phyloP scores from a whole-genome alignment of 805 yeast genomes.

The Saccharomycopsis microspora region DNA sequence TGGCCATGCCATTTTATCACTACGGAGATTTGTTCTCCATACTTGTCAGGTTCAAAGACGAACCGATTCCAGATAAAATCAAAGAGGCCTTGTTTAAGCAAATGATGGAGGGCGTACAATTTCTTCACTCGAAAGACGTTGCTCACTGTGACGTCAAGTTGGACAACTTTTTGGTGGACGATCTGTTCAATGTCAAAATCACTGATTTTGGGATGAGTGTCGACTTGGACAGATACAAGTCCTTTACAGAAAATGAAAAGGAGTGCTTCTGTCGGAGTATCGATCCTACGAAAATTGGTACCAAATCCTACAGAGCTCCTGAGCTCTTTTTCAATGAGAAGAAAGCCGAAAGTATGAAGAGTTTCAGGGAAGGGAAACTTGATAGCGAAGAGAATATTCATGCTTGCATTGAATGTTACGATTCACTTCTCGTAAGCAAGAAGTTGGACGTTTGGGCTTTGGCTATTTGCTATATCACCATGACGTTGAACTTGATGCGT shows the following conservation, averaged over 20 bases:
- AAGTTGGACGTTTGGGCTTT: slow-evolving; percentile 14
- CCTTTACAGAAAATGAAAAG: background rate
- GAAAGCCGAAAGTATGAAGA: slow-evolving; percentile 1
- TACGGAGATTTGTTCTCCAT: slow-evolving; percentile 14
- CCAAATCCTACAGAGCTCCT: slow-evolving; percentile 15
- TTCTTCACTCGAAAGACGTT: slow-evolving; percentile 55
- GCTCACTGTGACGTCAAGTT: slow-evolving; percentile 89
- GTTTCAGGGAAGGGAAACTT: background rate
- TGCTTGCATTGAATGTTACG: background rate
- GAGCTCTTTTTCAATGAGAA: slow-evolving; percentile 11
- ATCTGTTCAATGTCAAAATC: slow-evolving; percentile 75
- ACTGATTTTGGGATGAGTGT: slow-evolving; percentile 72
- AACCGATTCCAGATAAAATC: background rate
- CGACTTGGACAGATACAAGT: background rate
- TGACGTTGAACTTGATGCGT: slow-evolving; percentile 7
- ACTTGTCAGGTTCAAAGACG: slow-evolving; percentile 5
- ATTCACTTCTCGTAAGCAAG: background rate
- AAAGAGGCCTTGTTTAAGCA: slow-evolving; percentile 16
- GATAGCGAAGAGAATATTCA: background rate
- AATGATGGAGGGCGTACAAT: slow-evolving; percentile 40
- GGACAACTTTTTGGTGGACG: slow-evolving; percentile 81
- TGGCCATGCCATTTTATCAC: slow-evolving; percentile 12
- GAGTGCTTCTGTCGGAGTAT: background rate
- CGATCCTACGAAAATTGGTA: slow-evolving; percentile 12
- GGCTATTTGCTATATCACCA: slow-evolving; percentile 11